These are phyloP conservation scores for Santalum album DNA, from an alignment of 164 flowering plant species.

Conservation along the genomic window DNA sequence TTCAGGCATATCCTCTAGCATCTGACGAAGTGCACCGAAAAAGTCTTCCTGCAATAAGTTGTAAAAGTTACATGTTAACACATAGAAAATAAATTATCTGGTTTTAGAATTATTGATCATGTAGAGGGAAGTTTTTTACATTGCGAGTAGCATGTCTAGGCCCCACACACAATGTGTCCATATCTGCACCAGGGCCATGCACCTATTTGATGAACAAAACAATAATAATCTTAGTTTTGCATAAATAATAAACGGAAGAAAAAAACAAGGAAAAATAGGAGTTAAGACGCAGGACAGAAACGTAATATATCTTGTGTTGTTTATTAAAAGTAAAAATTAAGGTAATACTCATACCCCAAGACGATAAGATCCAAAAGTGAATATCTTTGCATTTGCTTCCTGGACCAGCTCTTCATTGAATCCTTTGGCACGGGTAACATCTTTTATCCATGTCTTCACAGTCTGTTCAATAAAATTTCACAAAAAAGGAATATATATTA, in stretches of 20 bases:
- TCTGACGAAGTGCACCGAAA: slow-evolving; percentile 64
- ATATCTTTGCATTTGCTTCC: slow-evolving; percentile 95
- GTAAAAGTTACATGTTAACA: too few relatives aligned
- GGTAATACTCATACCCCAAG: slow-evolving; percentile 96
- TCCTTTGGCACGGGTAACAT: slow-evolving; percentile 69
- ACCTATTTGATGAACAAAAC: too few relatives aligned
- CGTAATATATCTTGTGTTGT: too few relatives aligned
- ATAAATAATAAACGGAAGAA: too few relatives aligned
- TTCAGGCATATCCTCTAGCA: slow-evolving; percentile 86
- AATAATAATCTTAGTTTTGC: too few relatives aligned
- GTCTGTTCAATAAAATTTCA: slow-evolving; percentile 34
- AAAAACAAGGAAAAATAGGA: too few relatives aligned
- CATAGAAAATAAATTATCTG: too few relatives aligned
- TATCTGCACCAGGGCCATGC: slow-evolving; percentile 99
- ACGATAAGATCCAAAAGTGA: slow-evolving; percentile 95
- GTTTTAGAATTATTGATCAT: too few relatives aligned
- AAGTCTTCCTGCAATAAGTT: slow-evolving; percentile 66
- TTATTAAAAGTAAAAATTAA: too few relatives aligned
- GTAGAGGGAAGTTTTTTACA: too few relatives aligned
- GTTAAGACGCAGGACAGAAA: too few relatives aligned
- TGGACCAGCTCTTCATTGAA: slow-evolving; percentile 78
- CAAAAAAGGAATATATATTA: background rate
- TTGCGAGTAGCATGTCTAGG: slow-evolving; percentile 66
- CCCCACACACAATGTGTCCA: slow-evolving; percentile 93
- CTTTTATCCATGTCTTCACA: slow-evolving; percentile 89